Evolutionary conservation across 106 monocot species (phyloP).

Genomic region (Dioscorea dumetorum): DNA sequence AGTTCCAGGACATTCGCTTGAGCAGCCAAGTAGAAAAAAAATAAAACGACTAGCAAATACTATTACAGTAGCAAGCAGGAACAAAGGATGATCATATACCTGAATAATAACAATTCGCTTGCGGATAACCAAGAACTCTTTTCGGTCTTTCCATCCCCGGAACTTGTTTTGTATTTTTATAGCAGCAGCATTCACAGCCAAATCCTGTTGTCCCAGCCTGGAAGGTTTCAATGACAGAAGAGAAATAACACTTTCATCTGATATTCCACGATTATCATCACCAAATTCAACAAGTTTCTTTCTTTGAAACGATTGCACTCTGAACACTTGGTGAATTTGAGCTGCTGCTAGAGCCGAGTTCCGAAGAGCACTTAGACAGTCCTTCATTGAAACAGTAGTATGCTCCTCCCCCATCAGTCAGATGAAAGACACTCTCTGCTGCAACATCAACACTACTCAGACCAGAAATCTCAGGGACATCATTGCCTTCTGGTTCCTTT

Average conservation of each 20-base stretch:
- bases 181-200: constrained; percentile 62
- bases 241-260: constrained; percentile 68
- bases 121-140: constrained; percentile 68
- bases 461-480: constrained; percentile 27
- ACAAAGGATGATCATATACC: constrained; percentile 19
- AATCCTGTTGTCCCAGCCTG: constrained; percentile 35
- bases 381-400: constrained; percentile 39
- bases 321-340: constrained; percentile 83
- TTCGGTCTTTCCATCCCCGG: constrained; percentile 96
- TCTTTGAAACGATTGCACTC: constrained; percentile 86
- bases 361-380: constrained; percentile 68
- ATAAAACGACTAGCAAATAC: too few species aligned
- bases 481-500: constrained; percentile 36
- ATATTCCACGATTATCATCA: constrained; percentile 45
- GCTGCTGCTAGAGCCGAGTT: constrained; percentile 83
- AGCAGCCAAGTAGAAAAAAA: too few species aligned
- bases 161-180: constrained; percentile 90
- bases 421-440: constrained; percentile 13
- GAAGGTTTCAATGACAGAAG: constrained; percentile 40
- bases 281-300: constrained; percentile 57
- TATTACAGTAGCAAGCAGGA: too few species aligned
- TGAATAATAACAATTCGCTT: constrained; percentile 91
- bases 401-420: constrained; percentile 24
- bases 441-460: constrained; percentile 15
- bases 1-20: too few species aligned